Evolutionary conservation across 2,329 filamentous ascomycete species (phyloP).

Genomic region (Alternaria dauci): DNA sequence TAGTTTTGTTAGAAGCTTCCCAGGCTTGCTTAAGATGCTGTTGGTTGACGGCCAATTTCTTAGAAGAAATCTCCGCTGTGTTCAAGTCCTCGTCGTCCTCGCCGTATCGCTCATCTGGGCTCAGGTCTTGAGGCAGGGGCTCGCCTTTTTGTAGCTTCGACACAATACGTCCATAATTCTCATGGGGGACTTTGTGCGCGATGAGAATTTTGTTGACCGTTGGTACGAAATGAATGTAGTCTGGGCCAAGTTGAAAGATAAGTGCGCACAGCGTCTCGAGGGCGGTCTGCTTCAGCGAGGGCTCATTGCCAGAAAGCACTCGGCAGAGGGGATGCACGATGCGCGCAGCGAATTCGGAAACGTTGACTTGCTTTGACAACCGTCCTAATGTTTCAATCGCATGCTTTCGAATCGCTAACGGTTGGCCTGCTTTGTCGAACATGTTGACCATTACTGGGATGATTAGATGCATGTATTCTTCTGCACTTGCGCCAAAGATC

Average conservation of each 20-base stretch:
- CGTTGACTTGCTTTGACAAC: constrained; percentile 93
- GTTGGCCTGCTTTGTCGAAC: constrained; percentile 88
- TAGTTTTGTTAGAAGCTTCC: constrained; percentile 96
- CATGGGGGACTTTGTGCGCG: constrained; percentile 81
- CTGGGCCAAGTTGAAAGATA: constrained; percentile 93
- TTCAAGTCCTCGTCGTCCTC: constrained; percentile 81
- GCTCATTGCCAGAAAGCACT: constrained; percentile 77
- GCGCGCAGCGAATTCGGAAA: constrained; percentile 95
- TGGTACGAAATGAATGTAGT: constrained; percentile 92
- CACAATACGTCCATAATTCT: constrained; percentile 91
- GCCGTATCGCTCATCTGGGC: constrained; percentile 81
- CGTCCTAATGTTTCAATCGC: constrained; percentile 96
- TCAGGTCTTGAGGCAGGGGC: constrained; percentile 91
- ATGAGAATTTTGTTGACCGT: constrained; percentile 88
- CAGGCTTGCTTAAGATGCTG: constrained; percentile 96
- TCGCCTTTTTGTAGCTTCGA: constrained; percentile 95
- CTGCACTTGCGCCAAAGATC: constrained; percentile 92
- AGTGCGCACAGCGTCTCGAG: constrained; percentile 94
- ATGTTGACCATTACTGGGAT: constrained; percentile 93
- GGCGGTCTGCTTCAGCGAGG: constrained; percentile 77
- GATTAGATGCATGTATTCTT: constrained; percentile 99
- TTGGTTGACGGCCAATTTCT: constrained; percentile 96
- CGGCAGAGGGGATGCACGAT: constrained; percentile 94
- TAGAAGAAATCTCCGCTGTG: constrained; percentile 83
- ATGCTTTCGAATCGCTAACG: constrained; percentile 78